Evolutionary conservation across 176 grass and related monocot species (phyloP).

Genomic region (Lolium rigidum): DNA sequence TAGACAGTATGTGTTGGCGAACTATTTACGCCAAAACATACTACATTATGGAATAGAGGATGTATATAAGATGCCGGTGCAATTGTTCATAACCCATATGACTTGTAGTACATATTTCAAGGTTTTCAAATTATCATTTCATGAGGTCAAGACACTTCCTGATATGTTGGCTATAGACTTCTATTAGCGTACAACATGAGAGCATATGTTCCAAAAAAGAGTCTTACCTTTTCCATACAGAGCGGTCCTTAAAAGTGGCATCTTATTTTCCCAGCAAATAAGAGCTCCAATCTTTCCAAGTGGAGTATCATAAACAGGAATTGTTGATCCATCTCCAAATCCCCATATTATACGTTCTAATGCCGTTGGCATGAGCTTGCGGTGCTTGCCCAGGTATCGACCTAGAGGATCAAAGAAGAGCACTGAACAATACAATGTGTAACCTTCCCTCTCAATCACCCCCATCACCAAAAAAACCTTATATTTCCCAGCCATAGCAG

Average conservation of each 20-base stretch:
- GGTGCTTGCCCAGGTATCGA: conserved; percentile 82
- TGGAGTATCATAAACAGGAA: conserved; percentile 91
- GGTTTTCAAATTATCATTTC: background rate
- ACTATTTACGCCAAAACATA: too few relatives aligned
- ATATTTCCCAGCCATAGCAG: conserved; percentile 83
- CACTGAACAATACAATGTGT: conserved; percentile 84
- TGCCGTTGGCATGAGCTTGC: conserved; percentile 88
- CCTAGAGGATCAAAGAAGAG: conserved; percentile 94
- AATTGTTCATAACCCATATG: conserved; percentile 16
- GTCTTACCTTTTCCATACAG: conserved; percentile 89
- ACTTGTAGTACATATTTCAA: background rate
- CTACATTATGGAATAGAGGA: too few relatives aligned
- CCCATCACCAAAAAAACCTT: conserved; percentile 97
- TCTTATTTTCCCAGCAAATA: conserved; percentile 98
- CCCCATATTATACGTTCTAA: conserved; percentile 93
- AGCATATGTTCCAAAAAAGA: background rate
- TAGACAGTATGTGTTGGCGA: too few relatives aligned
- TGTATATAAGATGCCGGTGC: background rate
- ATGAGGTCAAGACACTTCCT: background rate
- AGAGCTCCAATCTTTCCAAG: conserved; percentile 92
- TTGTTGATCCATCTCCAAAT: conserved; percentile 90
- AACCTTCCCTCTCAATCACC: conserved; percentile 87
- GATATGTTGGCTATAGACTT: background rate
- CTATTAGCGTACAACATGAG: background rate
- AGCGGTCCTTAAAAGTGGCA: conserved; percentile 89